phyloP scores from a whole-genome alignment of 2,329 filamentous ascomycete species.

The Colletotrichum sp. region DNA sequence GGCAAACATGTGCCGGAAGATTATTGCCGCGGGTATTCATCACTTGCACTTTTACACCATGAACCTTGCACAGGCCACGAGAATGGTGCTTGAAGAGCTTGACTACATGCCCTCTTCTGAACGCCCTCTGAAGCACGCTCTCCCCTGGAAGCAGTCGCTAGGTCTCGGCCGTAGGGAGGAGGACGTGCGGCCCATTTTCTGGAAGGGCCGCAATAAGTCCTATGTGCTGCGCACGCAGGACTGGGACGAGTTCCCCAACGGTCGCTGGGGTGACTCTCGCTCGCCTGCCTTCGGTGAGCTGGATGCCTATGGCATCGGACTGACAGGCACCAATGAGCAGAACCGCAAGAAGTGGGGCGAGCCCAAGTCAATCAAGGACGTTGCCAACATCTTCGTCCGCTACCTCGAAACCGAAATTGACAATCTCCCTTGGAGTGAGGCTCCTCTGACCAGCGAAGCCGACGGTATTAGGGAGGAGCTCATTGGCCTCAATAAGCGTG shows the following conservation, averaged over 20 bases:
- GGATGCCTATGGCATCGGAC: conserved; percentile 90
- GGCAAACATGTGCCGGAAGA: conserved; percentile 86
- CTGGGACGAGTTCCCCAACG: conserved; percentile 99
- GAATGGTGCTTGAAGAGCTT: conserved; percentile 92
- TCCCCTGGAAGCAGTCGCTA: conserved; percentile 96
- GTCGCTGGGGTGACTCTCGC: conserved; percentile 95
- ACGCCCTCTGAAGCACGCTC: conserved; percentile 82
- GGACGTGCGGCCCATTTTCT: conserved; percentile 98
- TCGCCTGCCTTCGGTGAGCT: conserved; percentile 96
- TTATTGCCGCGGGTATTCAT: conserved; percentile 81
- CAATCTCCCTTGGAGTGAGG: conserved; percentile 92
- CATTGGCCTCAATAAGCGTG: conserved; percentile 81
- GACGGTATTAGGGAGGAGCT: conserved; percentile 78
- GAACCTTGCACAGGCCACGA: conserved; percentile 94
- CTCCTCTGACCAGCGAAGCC: conserved; percentile 82
- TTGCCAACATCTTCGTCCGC: conserved; percentile 82
- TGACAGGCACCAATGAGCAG: conserved; percentile 94
- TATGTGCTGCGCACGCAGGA: conserved; percentile 96
- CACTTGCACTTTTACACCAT: conserved; percentile 99
- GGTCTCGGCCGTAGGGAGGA: conserved; percentile 87
- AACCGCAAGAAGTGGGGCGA: conserved; percentile 96
- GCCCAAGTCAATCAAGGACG: conserved; percentile 78
- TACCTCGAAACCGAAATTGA: conserved; percentile 85
- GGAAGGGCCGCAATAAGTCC: conserved; percentile 95
- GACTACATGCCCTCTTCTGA: conserved; percentile 78